These are phyloP conservation scores for Fusarium tupiense DNA, from an alignment of 2,329 filamentous ascomycete genomes.

Conservation along the genomic window DNA sequence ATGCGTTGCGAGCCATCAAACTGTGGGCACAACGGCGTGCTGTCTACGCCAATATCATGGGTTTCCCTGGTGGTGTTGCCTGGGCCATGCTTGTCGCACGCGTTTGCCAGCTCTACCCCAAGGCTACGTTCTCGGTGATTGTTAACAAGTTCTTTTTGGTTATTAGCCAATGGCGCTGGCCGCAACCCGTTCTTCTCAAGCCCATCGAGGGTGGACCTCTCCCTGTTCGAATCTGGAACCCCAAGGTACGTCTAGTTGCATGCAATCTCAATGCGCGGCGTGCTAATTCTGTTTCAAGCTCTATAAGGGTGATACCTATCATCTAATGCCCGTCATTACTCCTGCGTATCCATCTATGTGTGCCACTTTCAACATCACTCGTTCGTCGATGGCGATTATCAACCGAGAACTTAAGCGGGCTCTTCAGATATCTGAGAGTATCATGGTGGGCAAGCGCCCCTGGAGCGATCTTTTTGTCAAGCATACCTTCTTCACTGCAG, in stretches of 20 bases:
- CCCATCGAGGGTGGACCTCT: slow-evolving; percentile 83
- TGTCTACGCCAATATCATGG: slow-evolving; percentile 95
- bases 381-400: slow-evolving; percentile 86
- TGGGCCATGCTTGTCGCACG: slow-evolving; percentile 98
- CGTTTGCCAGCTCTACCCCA: slow-evolving; percentile 95
- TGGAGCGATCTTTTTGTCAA: slow-evolving; percentile 92
- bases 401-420: slow-evolving; percentile 83
- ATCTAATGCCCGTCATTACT: slow-evolving; percentile 98
- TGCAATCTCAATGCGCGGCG: background rate
- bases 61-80: slow-evolving; percentile 94
- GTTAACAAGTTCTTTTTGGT: slow-evolving; percentile 95
- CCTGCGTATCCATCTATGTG: slow-evolving; percentile 98
- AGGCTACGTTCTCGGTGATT: slow-evolving; percentile 87
- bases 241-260: slow-evolving; percentile 66
- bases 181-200: slow-evolving; percentile 90
- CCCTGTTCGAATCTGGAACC: slow-evolving; percentile 92
- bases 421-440: slow-evolving; percentile 79
- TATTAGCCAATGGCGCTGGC: slow-evolving; percentile 92
- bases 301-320: slow-evolving; percentile 85
- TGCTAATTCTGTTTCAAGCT: slow-evolving; percentile 51
- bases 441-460: slow-evolving; percentile 77
- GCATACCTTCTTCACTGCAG: slow-evolving; percentile 91
- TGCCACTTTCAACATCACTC: slow-evolving; percentile 91
- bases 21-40: slow-evolving; percentile 93
- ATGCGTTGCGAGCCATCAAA: slow-evolving; percentile 91